Percentiles rank a stretch among this genome's conserved stretches.
phyloP scores from a whole-genome alignment of 495 filamentous ascomycete species.

The Aspergillus carlsbadensis region DNA sequence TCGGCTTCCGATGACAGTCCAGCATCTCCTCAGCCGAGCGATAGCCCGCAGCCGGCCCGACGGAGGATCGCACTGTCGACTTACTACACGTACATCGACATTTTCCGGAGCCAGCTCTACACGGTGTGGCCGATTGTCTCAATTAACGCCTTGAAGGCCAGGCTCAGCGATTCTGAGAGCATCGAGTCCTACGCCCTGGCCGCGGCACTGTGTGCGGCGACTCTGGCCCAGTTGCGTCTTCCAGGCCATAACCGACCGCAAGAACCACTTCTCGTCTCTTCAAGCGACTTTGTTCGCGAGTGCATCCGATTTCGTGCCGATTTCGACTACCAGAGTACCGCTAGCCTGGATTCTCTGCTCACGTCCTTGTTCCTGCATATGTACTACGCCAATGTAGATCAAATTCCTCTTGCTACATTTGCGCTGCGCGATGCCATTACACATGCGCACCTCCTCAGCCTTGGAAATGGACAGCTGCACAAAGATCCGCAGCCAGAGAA shows the following conservation, averaged over 20 bases:
- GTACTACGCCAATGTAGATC: conserved; percentile 14
- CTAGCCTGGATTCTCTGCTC: conserved; percentile 8
- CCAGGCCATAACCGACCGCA: neutral
- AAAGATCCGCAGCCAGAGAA: neutral
- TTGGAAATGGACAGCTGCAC: neutral
- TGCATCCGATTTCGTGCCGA: conserved; percentile 4
- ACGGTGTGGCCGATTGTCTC: conserved; percentile 16
- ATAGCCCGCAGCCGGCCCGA: neutral
- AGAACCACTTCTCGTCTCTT: neutral
- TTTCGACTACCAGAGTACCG: neutral
- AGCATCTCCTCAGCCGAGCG: neutral
- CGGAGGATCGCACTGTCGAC: conserved; percentile 8
- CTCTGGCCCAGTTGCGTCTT: conserved; percentile 10
- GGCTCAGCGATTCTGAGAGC: neutral
- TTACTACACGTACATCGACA: conserved; percentile 15
- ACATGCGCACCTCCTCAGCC: conserved; percentile 7
- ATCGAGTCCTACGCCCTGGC: conserved; percentile 2
- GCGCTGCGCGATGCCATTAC: conserved; percentile 10
- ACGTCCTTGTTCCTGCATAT: conserved; percentile 15
- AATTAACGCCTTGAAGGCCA: conserved; percentile 5
- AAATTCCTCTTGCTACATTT: conserved; percentile 9
- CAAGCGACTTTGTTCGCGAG: conserved; percentile 10
- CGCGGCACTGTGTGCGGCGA: conserved; percentile 10
- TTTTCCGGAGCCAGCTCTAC: conserved; percentile 11
- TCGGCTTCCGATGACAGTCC: neutral